Evolutionary conservation across 306 rosid species (phyloP).

Genomic region (Carpinus fangiana): DNA sequence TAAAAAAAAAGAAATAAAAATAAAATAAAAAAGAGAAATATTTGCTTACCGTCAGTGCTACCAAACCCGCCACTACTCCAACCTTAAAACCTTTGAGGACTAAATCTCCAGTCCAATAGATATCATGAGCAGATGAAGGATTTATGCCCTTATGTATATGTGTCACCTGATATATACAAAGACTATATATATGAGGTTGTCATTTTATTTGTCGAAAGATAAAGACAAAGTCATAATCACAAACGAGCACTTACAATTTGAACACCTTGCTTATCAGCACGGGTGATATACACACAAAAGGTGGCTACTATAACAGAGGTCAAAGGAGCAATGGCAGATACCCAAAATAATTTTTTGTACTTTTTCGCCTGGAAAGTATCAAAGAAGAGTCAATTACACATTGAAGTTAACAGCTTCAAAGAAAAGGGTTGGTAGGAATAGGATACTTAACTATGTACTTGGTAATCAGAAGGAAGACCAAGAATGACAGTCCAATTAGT

Average conservation of each 20-base stretch:
- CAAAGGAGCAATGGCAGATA: constrained; percentile 85
- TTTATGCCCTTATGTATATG: constrained; percentile 59
- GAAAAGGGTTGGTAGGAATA: not conserved
- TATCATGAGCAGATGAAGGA: constrained; percentile 56
- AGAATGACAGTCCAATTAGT: constrained; percentile 61
- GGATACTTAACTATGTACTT: constrained; percentile 61
- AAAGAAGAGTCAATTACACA: constrained; percentile 15
- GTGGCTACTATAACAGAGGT: constrained; percentile 69
- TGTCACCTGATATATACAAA: constrained; percentile 48
- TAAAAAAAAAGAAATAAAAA: no score
- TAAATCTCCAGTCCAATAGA: constrained; percentile 63
- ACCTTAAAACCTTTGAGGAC: constrained; percentile 55
- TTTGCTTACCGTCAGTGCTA: constrained; percentile 74
- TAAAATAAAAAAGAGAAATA: no score
- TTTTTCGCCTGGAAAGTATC: constrained; percentile 52
- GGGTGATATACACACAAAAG: constrained; percentile 61
- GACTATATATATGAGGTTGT: not conserved
- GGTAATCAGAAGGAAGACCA: constrained; percentile 62
- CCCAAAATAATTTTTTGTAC: constrained; percentile 68
- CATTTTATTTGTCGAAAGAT: not conserved
- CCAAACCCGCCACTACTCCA: constrained; percentile 62
- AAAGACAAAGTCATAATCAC: not conserved
- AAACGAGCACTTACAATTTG: constrained; percentile 50
- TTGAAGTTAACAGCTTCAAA: not conserved
- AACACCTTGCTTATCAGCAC: constrained; percentile 72